Percentiles rank a stretch among this genome's conserved stretches.
phyloP scores from a whole-genome alignment of 2,329 filamentous ascomycete species.

The Xylaria sp. region DNA sequence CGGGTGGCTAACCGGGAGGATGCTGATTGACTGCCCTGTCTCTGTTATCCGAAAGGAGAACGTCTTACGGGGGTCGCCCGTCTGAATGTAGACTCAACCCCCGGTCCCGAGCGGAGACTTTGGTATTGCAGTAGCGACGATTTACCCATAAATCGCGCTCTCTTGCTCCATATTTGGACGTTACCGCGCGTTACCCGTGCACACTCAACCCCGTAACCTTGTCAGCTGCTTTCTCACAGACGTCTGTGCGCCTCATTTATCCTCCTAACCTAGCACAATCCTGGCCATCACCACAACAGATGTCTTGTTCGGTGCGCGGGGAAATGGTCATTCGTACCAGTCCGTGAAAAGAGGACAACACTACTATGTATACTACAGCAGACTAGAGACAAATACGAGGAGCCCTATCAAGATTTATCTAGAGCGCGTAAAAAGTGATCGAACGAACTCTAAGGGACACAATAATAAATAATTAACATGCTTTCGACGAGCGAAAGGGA shows the following conservation, averaged over 20 bases:
- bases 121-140: neutral
- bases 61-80: neutral
- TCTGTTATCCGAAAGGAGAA: constrained; percentile 1
- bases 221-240: constrained; percentile 18
- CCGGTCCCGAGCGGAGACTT: constrained; percentile 1
- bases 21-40: constrained; percentile 1
- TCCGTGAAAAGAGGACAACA: neutral
- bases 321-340: neutral
- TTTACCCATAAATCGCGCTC: constrained; percentile 28
- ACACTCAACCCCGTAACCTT: constrained; percentile 9
- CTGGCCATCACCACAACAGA: constrained; percentile 7
- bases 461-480: neutral
- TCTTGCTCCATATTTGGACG: constrained; percentile 29
- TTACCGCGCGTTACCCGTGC: neutral
- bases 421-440: neutral
- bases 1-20: neutral
- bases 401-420: neutral
- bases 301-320: constrained; percentile 4
- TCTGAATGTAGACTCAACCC: constrained; percentile 6
- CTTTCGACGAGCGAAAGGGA: neutral
- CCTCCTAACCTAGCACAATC: neutral
- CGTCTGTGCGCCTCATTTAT: constrained; percentile 30
- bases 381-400: neutral
- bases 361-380: constrained; percentile 3
- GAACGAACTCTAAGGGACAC: neutral